Percentiles rank a stretch among this genome's conserved stretches.
phyloP scores from a whole-genome alignment of 371 early-diverging fungal species.

The Mortierella sp. region DNA sequence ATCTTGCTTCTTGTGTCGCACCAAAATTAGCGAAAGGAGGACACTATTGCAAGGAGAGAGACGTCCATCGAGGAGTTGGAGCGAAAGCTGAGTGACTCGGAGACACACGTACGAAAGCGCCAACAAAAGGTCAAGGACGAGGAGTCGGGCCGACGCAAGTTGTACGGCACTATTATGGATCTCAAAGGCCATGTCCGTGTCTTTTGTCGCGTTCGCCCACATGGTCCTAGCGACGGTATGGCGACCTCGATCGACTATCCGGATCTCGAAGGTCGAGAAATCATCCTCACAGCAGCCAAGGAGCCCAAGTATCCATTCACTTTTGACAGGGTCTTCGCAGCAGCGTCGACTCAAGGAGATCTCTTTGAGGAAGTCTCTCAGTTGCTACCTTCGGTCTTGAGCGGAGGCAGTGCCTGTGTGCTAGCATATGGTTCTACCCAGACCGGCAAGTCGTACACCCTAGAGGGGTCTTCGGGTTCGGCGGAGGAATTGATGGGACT shows the following conservation, averaged over 20 bases:
- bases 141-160: constrained; percentile 78
- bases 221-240: constrained; percentile 27
- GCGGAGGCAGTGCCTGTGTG: constrained; percentile 97
- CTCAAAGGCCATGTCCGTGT: constrained; percentile 98
- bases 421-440: constrained; percentile 99
- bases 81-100: constrained; percentile 48
- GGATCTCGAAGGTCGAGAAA: constrained; percentile 62
- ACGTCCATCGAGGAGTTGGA: constrained; percentile 61
- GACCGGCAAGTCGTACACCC: constrained; percentile 92
- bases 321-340: constrained; percentile 84
- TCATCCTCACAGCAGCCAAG: constrained; percentile 58
- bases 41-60: constrained; percentile 58
- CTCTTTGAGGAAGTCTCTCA: constrained; percentile 95
- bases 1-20: background rate
- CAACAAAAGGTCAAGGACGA: constrained; percentile 77
- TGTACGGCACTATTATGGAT: constrained; percentile 94
- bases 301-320: constrained; percentile 75
- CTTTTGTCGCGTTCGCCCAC: constrained; percentile 96
- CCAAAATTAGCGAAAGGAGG: constrained; percentile 56
- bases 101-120: constrained; percentile 58
- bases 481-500: constrained; percentile 63
- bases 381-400: constrained; percentile 93
- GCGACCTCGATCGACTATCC: constrained; percentile 49
- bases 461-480: constrained; percentile 71
- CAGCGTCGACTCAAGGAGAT: constrained; percentile 75